Conservation (phyloP, 805 yeast genomes). For the Metschnikowia vanudenii region DNA sequence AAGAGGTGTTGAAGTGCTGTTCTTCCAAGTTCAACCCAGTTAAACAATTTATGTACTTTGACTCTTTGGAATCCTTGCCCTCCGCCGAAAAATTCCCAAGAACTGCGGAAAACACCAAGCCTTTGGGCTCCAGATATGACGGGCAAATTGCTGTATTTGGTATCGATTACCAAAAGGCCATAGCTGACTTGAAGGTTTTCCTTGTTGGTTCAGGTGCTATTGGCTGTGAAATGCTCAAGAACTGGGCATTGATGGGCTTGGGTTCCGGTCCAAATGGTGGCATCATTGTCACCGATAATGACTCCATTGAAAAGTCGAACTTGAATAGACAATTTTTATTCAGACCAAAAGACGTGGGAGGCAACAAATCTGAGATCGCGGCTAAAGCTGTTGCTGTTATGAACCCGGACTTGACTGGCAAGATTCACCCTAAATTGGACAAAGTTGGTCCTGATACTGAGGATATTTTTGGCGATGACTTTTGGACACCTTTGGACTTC, state of each 20-base stretch:
- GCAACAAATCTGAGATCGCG: constrained; percentile 86
- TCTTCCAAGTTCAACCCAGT: constrained; percentile 95
- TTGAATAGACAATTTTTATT: constrained; percentile 95
- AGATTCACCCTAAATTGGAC: constrained; percentile 73
- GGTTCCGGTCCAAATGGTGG: constrained; percentile 90
- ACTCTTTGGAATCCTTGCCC: constrained; percentile 90
- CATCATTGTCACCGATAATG: constrained; percentile 87
- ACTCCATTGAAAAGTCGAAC: constrained; percentile 92
- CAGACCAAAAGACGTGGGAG: constrained; percentile 92
- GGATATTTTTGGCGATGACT: constrained; percentile 74
- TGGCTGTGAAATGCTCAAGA: constrained; percentile 97
- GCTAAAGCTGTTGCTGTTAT: constrained; percentile 77
- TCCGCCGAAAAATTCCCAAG: constrained; percentile 54
- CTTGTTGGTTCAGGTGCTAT: constrained; percentile 98
- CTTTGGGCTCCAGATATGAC: constrained; percentile 83
- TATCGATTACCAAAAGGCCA: constrained; percentile 62
- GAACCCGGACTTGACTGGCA: constrained; percentile 81
- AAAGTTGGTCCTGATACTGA: constrained; percentile 96
- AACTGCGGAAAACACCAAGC: constrained; percentile 68
- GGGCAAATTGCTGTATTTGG: constrained; percentile 96
- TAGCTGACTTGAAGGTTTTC: constrained; percentile 79
- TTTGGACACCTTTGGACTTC: constrained; percentile 82
- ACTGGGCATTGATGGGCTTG: constrained; percentile 96
- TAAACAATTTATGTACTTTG: constrained; percentile 89
- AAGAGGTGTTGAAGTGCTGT: constrained; percentile 92